phyloP scores from a whole-genome alignment of 192 early-diverging fungal species.

The Ambispora gerdemannii region DNA sequence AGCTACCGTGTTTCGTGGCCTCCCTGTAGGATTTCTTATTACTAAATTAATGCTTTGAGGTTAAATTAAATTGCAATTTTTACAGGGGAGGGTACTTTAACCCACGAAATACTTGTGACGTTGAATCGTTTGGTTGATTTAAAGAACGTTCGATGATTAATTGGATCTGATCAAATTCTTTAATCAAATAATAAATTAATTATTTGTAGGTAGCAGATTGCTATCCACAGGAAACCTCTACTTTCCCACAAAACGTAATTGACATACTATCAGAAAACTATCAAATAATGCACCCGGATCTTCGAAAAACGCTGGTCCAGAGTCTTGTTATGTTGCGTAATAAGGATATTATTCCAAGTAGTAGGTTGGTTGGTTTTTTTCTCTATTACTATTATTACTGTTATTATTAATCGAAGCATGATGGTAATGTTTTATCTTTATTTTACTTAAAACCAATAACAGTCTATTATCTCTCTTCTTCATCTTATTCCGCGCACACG shows the following conservation, averaged over 20 bases:
- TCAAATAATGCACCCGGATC: conserved; percentile 73
- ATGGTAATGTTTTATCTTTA: neutral
- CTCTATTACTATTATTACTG: conserved; percentile 2
- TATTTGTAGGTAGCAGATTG: conserved; percentile 82
- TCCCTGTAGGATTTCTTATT: too few relatives aligned
- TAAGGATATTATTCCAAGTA: conserved; percentile 64
- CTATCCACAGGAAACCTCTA: conserved; percentile 77
- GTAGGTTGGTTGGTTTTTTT: conserved; percentile 14
- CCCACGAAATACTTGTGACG: too few relatives aligned
- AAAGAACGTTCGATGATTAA: too few relatives aligned
- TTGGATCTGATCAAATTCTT: too few relatives aligned
- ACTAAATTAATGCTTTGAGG: too few relatives aligned
- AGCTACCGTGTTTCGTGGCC: too few relatives aligned
- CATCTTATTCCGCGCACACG: conserved; percentile 89
- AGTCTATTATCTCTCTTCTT: conserved; percentile 89
- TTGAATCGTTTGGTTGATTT: too few relatives aligned
- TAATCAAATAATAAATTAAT: too few relatives aligned
- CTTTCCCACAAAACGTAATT: conserved; percentile 83
- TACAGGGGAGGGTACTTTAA: too few relatives aligned
- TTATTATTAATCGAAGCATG: neutral
- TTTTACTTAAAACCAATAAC: conserved; percentile 6
- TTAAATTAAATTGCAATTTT: too few relatives aligned
- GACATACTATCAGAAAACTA: conserved; percentile 79
- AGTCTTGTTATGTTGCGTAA: conserved; percentile 83
- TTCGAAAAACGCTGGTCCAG: conserved; percentile 86